phyloP scores from a whole-genome alignment of 495 filamentous ascomycete genomes.

The Penicillium mononematosum region DNA sequence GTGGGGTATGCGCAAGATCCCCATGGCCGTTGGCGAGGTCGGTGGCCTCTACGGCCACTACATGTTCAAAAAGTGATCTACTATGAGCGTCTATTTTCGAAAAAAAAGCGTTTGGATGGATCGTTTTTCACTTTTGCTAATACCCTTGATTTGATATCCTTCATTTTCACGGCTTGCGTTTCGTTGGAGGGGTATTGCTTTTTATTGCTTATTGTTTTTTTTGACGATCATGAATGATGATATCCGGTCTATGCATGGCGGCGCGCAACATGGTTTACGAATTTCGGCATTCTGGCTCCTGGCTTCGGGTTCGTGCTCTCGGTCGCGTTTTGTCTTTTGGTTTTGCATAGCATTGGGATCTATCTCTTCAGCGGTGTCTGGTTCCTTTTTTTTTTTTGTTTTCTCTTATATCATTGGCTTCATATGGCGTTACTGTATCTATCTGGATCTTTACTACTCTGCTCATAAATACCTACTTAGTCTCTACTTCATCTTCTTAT shows the following conservation, averaged over 20 bases:
- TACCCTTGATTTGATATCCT: constrained; percentile 26
- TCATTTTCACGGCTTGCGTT: constrained; percentile 9
- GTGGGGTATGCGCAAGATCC: constrained; percentile 88
- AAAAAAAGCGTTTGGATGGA: constrained; percentile 25
- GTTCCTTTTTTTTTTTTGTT: constrained; percentile 4
- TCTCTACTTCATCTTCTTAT: not conserved
- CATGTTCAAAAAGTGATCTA: constrained; percentile 69
- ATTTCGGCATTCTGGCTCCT: constrained; percentile 34
- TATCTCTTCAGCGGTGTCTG: constrained; percentile 27
- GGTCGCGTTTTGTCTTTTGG: constrained; percentile 27
- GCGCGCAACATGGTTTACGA: constrained; percentile 36
- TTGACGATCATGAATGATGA: constrained; percentile 31
- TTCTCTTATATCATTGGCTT: constrained; percentile 8
- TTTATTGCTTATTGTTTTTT: constrained; percentile 7
- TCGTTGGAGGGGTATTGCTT: not conserved
- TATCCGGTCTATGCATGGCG: constrained; percentile 38
- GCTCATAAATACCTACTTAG: constrained; percentile 10
- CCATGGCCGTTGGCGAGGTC: constrained; percentile 73
- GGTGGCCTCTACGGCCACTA: constrained; percentile 85
- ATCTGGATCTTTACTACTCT: constrained; percentile 19
- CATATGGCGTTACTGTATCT: constrained; percentile 15
- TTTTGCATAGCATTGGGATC: constrained; percentile 31
- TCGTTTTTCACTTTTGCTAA: constrained; percentile 18
- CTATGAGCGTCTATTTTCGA: constrained; percentile 23
- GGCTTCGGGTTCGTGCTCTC: constrained; percentile 36